Evolutionary conservation across 352 stramenopile genomes (phyloP), one percentile per base, ranked within the genome.

Genomic region (Pythium apleroticum): DNA sequence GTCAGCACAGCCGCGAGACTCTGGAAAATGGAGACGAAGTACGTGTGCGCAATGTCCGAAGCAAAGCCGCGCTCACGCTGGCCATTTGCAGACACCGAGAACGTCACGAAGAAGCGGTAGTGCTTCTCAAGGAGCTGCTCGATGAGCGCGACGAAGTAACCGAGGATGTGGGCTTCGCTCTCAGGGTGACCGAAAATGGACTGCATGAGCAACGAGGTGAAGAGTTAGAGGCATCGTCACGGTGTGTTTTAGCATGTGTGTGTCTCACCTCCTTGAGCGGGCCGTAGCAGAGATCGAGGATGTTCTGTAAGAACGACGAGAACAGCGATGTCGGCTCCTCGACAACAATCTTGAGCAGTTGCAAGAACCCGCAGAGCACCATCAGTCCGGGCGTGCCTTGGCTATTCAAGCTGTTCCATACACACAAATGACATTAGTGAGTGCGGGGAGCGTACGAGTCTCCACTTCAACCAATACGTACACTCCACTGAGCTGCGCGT

Each of bases 41-140:
- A 92, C 20, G 72, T 76, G 60, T 87, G 79, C 1, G 83, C 80
- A 52, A 81, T 64, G n/a, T 92, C 81, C 4, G 80, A 90, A 2
- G 75, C 63, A 54, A 89, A 94, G 9, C 54, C 57, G 22, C 83
- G 81, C 59, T 88, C 77, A 28, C 82, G 81, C n/a, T 68, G 65
- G 8, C 78, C 78, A 49, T 81, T 77, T 3, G 75, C 24, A 28
- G 71, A 78, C 43, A 89, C 85, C 4, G 72, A 62, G n/a, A 71
- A 67, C 3, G 75, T 69, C 25, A 94, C 84, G 60, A 94, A 94
- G 58, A 89, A 92, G 25, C 85, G 79, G 65, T 88, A 94, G 39
- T 91, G 85, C 57, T 92, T 91, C 63, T 91, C 81, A 11, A 94
- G 60, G 24, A 94, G 65, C 57, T 91, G 81, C 65, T 92, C 83